Conservation (phyloP, 2,329 filamentous ascomycete genomes). For the Trichoderma sp. region DNA sequence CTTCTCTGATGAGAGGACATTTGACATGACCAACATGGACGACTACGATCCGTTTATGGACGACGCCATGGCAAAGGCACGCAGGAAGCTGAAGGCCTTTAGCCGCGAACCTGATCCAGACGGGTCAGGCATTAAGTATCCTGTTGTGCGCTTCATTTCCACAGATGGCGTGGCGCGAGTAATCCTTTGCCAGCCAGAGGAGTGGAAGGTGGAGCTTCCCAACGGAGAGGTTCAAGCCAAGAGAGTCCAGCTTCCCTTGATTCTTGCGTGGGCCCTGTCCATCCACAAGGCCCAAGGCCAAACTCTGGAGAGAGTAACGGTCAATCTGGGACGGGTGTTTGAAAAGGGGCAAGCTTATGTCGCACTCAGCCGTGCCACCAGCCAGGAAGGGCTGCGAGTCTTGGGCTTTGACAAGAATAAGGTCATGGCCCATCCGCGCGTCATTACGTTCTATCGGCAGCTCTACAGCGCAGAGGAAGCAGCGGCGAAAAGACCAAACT, state of each 20-base stretch:
- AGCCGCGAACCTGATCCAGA: constrained; percentile 43
- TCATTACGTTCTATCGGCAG: constrained; percentile 80
- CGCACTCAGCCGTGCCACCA: constrained; percentile 87
- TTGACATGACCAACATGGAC: constrained; percentile 40
- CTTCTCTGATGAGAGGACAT: constrained; percentile 41
- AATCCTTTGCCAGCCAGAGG: constrained; percentile 80
- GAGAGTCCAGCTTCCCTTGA: constrained; percentile 78
- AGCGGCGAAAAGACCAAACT: constrained; percentile 31
- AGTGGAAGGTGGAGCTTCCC: constrained; percentile 97
- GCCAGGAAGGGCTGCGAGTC: constrained; percentile 82
- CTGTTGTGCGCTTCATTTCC: constrained; percentile 79
- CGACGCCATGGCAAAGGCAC: constrained; percentile 47
- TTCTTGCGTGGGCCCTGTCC: constrained; percentile 92
- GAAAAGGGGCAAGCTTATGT: constrained; percentile 98
- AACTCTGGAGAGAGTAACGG: constrained; percentile 88
- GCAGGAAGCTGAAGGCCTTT: constrained; percentile 57
- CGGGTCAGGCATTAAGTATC: constrained; percentile 61
- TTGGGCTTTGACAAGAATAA: constrained; percentile 83
- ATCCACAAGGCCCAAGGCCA: constrained; percentile 99
- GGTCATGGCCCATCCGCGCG: constrained; percentile 89
- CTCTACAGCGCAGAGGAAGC: constrained; percentile 69
- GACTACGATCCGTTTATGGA: constrained; percentile 43
- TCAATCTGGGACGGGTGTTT: constrained; percentile 87
- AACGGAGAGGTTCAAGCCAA: constrained; percentile 91
- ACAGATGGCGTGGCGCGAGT: constrained; percentile 63